Conservation (phyloP, 768 basidiomycete species). For the Dioszegia hungarica region DNA sequence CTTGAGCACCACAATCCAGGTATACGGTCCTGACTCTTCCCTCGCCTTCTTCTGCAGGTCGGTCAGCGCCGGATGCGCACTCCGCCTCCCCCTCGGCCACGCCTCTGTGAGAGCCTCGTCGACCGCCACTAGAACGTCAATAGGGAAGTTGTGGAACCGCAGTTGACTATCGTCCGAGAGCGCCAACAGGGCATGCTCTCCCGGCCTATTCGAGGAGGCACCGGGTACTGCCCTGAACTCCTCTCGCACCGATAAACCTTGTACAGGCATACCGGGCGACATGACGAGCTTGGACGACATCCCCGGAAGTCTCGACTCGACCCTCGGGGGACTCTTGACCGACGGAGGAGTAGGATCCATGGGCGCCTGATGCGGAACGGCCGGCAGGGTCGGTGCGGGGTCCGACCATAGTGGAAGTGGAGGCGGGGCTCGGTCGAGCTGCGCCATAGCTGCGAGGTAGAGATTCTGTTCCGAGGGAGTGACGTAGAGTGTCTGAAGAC, state of each 20-base stretch:
- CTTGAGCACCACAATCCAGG: constrained; percentile 26
- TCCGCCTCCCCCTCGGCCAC: constrained; percentile 16
- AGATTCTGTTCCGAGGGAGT: constrained; percentile 37
- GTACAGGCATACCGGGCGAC: constrained; percentile 18
- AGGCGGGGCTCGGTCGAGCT: constrained; percentile 29
- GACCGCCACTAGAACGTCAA: constrained; percentile 14
- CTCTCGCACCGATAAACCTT: constrained; percentile 27
- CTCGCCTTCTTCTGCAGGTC: background rate
- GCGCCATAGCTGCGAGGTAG: constrained; percentile 42
- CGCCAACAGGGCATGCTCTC: constrained; percentile 26
- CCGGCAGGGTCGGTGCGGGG: constrained; percentile 32
- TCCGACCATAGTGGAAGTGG: constrained; percentile 37
- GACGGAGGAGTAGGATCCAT: constrained; percentile 2
- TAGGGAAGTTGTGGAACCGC: constrained; percentile 30
- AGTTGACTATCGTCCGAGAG: constrained; percentile 10
- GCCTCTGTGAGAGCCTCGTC: constrained; percentile 14
- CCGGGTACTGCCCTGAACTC: constrained; percentile 22
- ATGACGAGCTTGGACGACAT: constrained; percentile 34
- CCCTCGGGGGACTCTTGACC: background rate
- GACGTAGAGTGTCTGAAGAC: constrained; percentile 34
- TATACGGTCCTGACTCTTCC: background rate
- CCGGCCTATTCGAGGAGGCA: background rate
- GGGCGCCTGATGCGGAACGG: constrained; percentile 4
- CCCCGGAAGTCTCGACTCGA: background rate
- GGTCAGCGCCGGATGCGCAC: background rate